phyloP scores from a whole-genome alignment of 139 green algal genomes.

The Chlorokybus atmophyticus region DNA sequence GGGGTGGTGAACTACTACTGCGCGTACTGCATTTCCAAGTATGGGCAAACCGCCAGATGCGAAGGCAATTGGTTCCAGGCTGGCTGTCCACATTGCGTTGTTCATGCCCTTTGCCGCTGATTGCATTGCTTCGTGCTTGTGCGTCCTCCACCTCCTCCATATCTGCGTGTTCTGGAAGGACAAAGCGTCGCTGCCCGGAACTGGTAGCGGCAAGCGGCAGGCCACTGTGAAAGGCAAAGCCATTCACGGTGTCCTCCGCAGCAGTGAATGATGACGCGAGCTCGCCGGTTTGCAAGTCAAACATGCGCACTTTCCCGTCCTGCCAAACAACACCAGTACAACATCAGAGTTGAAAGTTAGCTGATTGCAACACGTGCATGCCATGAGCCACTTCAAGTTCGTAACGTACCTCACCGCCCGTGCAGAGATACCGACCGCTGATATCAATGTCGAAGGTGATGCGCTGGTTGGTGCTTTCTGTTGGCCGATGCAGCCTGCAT shows the following conservation, averaged over 20 bases:
- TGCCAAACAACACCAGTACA: conserved; percentile 31
- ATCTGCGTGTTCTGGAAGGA: no score
- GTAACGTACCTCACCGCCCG: conserved; percentile 35
- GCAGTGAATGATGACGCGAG: conserved; percentile 14
- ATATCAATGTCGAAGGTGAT: conserved; percentile 87
- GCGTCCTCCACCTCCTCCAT: no score
- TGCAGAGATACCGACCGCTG: conserved; percentile 59
- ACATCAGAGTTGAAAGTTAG: no score
- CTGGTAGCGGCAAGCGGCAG: conserved; percentile 52
- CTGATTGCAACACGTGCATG: no score
- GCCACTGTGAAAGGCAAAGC: conserved; percentile 57
- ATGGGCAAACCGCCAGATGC: no score
- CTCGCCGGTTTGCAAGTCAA: conserved; percentile 52
- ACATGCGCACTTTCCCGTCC: conserved; percentile 42
- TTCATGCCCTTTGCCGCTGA: no score
- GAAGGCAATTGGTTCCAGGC: no score
- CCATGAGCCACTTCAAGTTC: no score
- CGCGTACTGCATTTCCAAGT: no score
- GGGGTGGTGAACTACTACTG: no score
- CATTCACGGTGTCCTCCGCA: conserved; percentile 58
- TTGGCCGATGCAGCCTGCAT: conserved; percentile 41
- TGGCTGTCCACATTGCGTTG: no score
- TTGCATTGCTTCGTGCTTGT: no score
- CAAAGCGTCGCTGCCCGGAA: conserved; percentile 38
- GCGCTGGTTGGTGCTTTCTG: conserved; percentile 67